Base-by-base conservation (phyloP, 441 rosid species). In the Mallotus japonicus region DNA sequence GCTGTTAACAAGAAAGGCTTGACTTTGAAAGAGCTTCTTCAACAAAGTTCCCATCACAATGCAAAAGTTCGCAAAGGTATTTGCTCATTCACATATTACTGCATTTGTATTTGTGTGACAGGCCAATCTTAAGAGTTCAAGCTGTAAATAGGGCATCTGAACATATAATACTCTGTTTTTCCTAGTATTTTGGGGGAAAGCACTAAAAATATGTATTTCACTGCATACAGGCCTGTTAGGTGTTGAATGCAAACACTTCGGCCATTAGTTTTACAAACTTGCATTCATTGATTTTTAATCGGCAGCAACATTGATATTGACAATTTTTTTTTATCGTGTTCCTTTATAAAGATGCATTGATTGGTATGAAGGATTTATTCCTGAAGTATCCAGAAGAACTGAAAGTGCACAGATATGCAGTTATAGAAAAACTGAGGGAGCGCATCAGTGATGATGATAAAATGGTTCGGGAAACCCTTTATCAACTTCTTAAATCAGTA, bases 1-100 rank as follows among this genome's bases (percentile, higher is more conserved):
- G 98, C 99, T 69, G 86, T 94, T 57, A 92, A 83, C 76, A 95
- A 86, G 87, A 95, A 89, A 78, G 97, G 96, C n/a, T 80, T 90
- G 86, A 91, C 99, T 73, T 81, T 92, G 81, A 75, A 86, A 44
- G 98, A 93, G 78, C 98, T 96, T 75, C 90, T 93, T 46, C 84
- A 79, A 67, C 97, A 92, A 77, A 84, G 93, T 71, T 83, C 96
- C 5, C 97, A 96, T 86, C 88, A 85, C 83, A 96, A 85, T 78
- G 77, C 88, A 20, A 93, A 88, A 87, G 90, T 92, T 79, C 94
- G 97, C 73, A 87, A 83, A 80, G 89, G 97, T 95, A 79, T 55
- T 46, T 28, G 17, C 8, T 66, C 47, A 24, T 53, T 73, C 32
- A 28, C 19, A 13, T 51, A 42, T 15, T 20, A 16, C 0, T 59